Conservation (phyloP, 768 basidiomycete species). For the Butyriboletus loyo region DNA sequence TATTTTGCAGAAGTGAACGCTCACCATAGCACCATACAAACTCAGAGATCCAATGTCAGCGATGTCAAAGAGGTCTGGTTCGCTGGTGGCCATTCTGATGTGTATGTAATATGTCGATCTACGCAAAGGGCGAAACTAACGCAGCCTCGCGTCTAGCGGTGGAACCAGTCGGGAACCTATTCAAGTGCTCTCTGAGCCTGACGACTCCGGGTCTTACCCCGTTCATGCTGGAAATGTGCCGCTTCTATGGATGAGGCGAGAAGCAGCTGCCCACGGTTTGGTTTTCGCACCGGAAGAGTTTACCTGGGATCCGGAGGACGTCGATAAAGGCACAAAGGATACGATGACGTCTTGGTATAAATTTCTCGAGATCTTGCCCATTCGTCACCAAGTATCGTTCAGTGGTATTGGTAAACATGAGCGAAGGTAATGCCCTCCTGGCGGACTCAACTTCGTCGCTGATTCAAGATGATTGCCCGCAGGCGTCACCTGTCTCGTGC, state of each 20-base stretch:
- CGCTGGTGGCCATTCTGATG: not conserved
- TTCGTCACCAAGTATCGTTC: not conserved
- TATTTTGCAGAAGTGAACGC: not conserved
- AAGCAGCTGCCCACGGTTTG: not conserved
- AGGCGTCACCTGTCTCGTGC: not conserved
- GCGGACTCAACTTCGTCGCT: not conserved
- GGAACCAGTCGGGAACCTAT: not conserved
- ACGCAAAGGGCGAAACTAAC: not conserved
- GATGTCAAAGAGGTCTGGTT: not conserved
- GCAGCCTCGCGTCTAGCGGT: not conserved
- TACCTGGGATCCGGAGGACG: not conserved
- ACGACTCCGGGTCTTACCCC: not conserved
- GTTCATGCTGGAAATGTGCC: not conserved
- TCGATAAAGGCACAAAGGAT: not conserved
- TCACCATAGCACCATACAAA: not conserved
- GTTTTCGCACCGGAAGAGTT: not conserved
- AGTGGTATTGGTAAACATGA: not conserved
- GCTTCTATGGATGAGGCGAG: not conserved
- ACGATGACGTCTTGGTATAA: not conserved
- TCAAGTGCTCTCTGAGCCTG: not conserved
- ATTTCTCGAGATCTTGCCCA: not conserved
- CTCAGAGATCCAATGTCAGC: not conserved
- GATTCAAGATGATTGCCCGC: not conserved
- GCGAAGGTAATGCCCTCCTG: not conserved
- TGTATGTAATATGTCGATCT: too few relatives aligned